Evolutionary conservation across 225 moss, liverwort and hornwort genomes (phyloP).

Genomic region (Thuidium tamariscinum): DNA sequence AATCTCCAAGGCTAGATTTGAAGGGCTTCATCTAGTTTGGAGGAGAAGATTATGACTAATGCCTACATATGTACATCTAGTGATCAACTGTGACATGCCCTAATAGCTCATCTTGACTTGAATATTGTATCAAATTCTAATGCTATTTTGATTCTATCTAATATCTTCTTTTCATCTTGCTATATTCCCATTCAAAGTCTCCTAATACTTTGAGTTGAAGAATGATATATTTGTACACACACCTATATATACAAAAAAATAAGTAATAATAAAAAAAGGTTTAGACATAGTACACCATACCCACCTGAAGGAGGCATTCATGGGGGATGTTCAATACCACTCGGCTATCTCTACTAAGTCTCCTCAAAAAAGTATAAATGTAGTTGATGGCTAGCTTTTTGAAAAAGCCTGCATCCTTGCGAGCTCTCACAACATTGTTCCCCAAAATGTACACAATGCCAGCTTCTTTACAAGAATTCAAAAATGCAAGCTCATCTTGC

Average conservation of each 20-base stretch:
- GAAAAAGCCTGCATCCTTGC: constrained; percentile 38
- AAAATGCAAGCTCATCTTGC: constrained; percentile 26
- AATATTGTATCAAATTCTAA: background rate
- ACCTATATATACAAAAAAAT: background rate
- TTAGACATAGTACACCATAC: constrained; percentile 88
- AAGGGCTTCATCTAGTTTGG: background rate
- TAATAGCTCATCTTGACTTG: background rate
- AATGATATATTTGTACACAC: background rate
- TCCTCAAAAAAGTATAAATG: constrained; percentile 58
- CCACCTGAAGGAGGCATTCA: constrained; percentile 87
- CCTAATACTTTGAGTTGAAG: background rate
- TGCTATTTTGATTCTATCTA: background rate
- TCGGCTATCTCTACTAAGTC: constrained; percentile 53
- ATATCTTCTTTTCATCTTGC: background rate
- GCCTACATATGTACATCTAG: fast-evolving
- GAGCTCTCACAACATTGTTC: constrained; percentile 63
- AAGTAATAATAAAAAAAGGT: background rate
- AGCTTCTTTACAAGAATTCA: constrained; percentile 45
- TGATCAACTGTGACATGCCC: background rate
- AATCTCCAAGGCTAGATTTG: background rate
- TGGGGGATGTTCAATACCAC: constrained; percentile 71
- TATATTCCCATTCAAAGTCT: background rate
- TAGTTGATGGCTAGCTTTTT: constrained; percentile 69
- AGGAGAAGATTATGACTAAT: background rate
- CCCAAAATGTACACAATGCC: constrained; percentile 84